A percentile compares a stretch with the other conserved stretches of the same genome.
phyloP scores from a whole-genome alignment of 306 rosid genomes.

The Vachellia pachyceras region DNA sequence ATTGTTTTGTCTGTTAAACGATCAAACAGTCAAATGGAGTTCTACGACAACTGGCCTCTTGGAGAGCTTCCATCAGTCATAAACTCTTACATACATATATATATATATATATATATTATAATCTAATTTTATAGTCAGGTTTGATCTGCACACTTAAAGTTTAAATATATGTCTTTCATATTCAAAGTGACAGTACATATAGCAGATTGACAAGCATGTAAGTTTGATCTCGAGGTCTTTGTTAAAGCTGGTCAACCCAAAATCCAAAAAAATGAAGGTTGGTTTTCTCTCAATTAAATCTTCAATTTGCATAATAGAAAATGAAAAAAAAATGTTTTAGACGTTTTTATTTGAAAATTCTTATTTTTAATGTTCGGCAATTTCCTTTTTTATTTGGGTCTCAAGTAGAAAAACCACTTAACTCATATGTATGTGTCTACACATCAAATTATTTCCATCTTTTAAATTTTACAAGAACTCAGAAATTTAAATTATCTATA shows the following conservation, averaged over 20 bases:
- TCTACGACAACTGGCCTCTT: neutral
- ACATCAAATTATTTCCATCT: too few relatives aligned
- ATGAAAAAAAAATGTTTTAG: too few relatives aligned
- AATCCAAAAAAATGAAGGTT: neutral
- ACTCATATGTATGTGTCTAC: too few relatives aligned
- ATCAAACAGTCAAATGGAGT: neutral
- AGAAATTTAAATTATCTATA: too few relatives aligned
- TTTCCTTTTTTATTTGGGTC: too few relatives aligned
- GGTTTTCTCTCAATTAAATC: neutral
- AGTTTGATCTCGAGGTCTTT: neutral
- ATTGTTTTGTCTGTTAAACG: neutral
- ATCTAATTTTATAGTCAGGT: neutral
- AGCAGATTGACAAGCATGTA: neutral
- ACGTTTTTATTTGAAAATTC: too few relatives aligned
- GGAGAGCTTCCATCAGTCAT: neutral
- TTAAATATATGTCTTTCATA: neutral
- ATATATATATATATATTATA: too few relatives aligned
- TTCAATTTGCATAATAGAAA: neutral
- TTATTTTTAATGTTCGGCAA: too few relatives aligned
- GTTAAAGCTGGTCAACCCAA: neutral
- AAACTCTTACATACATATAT: neutral
- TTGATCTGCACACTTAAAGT: neutral
- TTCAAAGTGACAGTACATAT: neutral
- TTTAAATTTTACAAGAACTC: too few relatives aligned
- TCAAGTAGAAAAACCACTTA: too few relatives aligned